A percentile compares a stretch with the other conserved stretches of the same genome.
Evolutionary conservation across 225 moss, liverwort and hornwort genomes (phyloP).

Genomic region (Antitrichia curtipendula): DNA sequence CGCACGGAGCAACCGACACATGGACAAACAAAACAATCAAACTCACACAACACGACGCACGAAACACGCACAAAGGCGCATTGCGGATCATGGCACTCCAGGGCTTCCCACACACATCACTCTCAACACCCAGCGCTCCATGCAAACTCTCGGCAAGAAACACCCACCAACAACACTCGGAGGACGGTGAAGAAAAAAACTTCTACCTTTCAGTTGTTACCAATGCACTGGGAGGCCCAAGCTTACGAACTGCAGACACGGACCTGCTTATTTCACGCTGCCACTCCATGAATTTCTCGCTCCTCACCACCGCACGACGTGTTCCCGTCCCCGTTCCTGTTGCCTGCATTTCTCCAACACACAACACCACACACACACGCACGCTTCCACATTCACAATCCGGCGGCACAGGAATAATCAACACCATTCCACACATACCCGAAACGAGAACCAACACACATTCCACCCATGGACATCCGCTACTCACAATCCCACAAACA

Average conservation of each 20-base stretch:
- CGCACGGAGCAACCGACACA: not conserved
- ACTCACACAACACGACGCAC: not conserved
- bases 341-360: slow-evolving; percentile 24
- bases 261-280: slow-evolving; percentile 95
- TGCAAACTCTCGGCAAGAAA: slow-evolving; percentile 9
- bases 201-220: slow-evolving; percentile 38
- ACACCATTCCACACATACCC: not conserved
- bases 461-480: not conserved
- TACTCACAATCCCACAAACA: not conserved
- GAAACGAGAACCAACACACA: not conserved
- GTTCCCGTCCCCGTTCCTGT: slow-evolving; percentile 61
- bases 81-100: not conserved
- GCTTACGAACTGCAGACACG: slow-evolving; percentile 44
- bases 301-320: slow-evolving; percentile 74
- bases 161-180: not conserved
- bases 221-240: slow-evolving; percentile 43
- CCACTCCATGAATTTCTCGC: slow-evolving; percentile 97
- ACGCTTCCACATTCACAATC: slow-evolving; percentile 4
- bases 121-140: not conserved
- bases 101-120: not conserved
- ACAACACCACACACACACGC: not conserved
- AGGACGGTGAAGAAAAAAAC: slow-evolving; percentile 12
- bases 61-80: not conserved
- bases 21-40: rapidly evolving
- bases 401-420: not conserved